Base-by-base conservation (phyloP, 305 asterid genomes). In the Fraxinus velutina region DNA sequence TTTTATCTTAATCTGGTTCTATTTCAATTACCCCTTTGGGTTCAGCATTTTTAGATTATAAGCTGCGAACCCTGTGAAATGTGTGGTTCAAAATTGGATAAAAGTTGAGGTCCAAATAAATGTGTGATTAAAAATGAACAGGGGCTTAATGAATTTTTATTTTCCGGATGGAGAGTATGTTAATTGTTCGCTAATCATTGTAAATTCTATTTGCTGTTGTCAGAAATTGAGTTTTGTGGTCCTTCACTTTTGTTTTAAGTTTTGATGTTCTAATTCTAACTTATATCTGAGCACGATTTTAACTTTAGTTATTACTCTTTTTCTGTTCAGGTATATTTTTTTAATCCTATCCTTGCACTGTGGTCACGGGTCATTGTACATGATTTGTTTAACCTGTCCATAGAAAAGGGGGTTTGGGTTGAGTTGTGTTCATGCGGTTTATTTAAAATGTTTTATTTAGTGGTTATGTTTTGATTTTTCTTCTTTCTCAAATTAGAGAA, bases 401-500 rank as follows among this genome's bases (percentile, higher is more conserved):
- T 52, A 66, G 73, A 66, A 27, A 66, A 9, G 17, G 34, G 73
- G 34, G 17, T 1, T 64, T 64, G n/a, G n/a, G n/a, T 22, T 75
- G 75, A 66, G 50, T 70, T 55, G 75, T 66, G 5, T 75, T 76
- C 10, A 76, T 77, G 19, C 12, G 13, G 47, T 44, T 62, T 55
- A 52, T 55, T 81, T 78, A 47, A 39, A 42, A 73, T 76, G 34
- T 78, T 17, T 17, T 4, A 17, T 55, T 17, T 55, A 55, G 78
- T 52, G 52, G 39, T n/a, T 74, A 4, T 44, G 72, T 70, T 10
- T 27, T 24, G 19, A 29, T 12, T 9, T 47, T 50, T 55, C 44
- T 17, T 17, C 24, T 76, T 17, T 78, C 33, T 77, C 80, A 78
- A 78, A 39, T 62, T 70, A 27, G 27, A 55, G 36, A 75, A 24